Evolutionary conservation across 371 early-diverging fungal species (phyloP), one percentile per base, ranked within the genome.

Genomic region (Lichtheimia hyalospora): DNA sequence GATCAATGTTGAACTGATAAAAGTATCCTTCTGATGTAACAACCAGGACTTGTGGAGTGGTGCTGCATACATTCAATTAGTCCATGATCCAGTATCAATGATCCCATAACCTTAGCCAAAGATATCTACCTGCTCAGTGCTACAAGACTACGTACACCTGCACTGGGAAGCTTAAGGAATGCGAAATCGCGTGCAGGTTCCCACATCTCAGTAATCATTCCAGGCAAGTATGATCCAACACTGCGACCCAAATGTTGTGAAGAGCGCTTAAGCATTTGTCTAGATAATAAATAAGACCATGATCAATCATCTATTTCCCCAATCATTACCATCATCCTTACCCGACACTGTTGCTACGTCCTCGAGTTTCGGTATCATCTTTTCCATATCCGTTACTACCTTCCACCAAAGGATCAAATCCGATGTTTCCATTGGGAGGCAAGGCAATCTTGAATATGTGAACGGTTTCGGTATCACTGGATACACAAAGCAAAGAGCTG

Each of bases 171-270:
- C 66, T 95, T 96, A 15, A 95, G 82, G 42, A 85, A 89, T 2
- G 96, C 97, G 76, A 96, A 96, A 72, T 98, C 96, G 15, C 98
- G 84, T 42, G 91, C 75, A 7, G 97, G 97, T 65, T 97, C 97
- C 92, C 91, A 96, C 67, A 96, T 93, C 60, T 95, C 95, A 3
- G 94, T 90, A 3, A 97, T 70, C 58, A 82, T 78, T 49, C 91
- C 92, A 13, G 98, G 98, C 43, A 97, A 79, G 59, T 91, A 89
- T 41, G 88, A 87, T 25, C 92, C 89, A 40, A 92, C 57, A 60
- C 83, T 87, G 23, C 77, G 71, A 5, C 83, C 79, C 21, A 86
- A 40, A 52, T 86, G 75, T 66, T 84, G 69, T 5, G 88, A 88
- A n/a, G 83, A 79, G 20, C 85, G 74, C 27, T 85, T 75, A 50